phyloP scores from a whole-genome alignment of 192 early-diverging fungal genomes.

The Piromyces finnis region DNA sequence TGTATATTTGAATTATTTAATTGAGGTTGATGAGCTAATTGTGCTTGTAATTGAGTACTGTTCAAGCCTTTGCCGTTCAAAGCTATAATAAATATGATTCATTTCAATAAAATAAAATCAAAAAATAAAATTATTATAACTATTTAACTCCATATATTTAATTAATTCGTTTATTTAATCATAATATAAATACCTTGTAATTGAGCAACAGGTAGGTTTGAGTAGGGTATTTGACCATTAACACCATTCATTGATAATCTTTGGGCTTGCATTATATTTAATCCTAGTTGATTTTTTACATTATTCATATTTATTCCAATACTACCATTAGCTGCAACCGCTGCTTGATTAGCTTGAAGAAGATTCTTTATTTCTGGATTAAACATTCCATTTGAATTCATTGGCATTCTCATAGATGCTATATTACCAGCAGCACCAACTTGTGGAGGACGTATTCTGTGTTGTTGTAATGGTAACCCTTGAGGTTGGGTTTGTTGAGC shows the following conservation, averaged over 20 bases:
- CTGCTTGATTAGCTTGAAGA: not conserved
- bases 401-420: not conserved
- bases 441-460: not conserved
- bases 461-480: not conserved
- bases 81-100: not conserved
- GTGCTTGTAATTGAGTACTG: not conserved
- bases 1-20: not conserved
- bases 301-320: not conserved
- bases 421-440: not conserved
- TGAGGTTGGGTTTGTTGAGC: not conserved
- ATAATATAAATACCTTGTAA: not conserved
- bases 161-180: too few species aligned
- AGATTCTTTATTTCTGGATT: not conserved
- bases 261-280: not conserved
- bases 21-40: not conserved
- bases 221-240: not conserved
- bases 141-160: too few species aligned
- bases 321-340: not conserved
- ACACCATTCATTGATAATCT: not conserved
- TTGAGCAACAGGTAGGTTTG: not conserved
- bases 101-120: too few species aligned
- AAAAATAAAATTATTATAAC: too few species aligned
- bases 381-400: not conserved
- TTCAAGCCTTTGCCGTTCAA: not conserved
- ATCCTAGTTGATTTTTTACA: not conserved